Percentiles rank a stretch among this genome's conserved stretches.
These are phyloP conservation scores for Ogataea pilisensis DNA, from an alignment of 805 yeast genomes.

Conservation along the genomic window DNA sequence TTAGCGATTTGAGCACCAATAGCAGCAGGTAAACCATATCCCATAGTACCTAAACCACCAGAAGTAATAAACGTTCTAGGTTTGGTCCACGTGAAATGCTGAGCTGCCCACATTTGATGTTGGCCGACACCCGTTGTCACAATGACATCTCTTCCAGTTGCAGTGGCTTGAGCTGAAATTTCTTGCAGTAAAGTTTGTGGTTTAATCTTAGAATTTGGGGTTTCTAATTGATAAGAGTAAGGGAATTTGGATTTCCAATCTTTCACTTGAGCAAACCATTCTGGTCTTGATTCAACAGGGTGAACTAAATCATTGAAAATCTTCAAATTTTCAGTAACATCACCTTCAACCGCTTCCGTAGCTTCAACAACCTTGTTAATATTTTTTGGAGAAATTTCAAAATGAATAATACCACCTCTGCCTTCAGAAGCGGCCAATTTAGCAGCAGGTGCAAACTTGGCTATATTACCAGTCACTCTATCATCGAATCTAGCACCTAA, in stretches of 20 bases:
- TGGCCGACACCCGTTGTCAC: constrained; percentile 99
- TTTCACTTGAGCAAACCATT: constrained; percentile 72
- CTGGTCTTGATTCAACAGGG: constrained; percentile 61
- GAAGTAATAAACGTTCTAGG: constrained; percentile 97
- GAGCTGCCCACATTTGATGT: constrained; percentile 99
- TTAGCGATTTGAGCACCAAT: constrained; percentile 97
- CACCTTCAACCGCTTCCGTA: constrained; percentile 96
- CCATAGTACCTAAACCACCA: constrained; percentile 99
- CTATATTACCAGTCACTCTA: constrained; percentile 86
- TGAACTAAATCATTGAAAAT: constrained; percentile 68
- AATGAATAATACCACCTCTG: constrained; percentile 95
- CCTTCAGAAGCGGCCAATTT: constrained; percentile 80
- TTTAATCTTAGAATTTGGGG: constrained; percentile 74
- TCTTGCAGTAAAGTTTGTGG: constrained; percentile 90
- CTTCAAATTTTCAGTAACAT: constrained; percentile 75
- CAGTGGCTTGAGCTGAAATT: constrained; percentile 66
- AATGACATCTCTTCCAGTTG: constrained; percentile 67
- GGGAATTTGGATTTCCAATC: constrained; percentile 88
- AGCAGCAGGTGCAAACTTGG: constrained; percentile 93
- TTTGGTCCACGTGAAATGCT: constrained; percentile 87
- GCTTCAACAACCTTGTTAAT: constrained; percentile 97
- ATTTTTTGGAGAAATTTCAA: constrained; percentile 94
- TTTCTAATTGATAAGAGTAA: constrained; percentile 74
- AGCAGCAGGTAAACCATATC: constrained; percentile 95
- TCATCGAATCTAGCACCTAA: constrained; percentile 98